Base-by-base conservation (phyloP, 495 filamentous ascomycete species). In the Lophiostoma macrostomum region DNA sequence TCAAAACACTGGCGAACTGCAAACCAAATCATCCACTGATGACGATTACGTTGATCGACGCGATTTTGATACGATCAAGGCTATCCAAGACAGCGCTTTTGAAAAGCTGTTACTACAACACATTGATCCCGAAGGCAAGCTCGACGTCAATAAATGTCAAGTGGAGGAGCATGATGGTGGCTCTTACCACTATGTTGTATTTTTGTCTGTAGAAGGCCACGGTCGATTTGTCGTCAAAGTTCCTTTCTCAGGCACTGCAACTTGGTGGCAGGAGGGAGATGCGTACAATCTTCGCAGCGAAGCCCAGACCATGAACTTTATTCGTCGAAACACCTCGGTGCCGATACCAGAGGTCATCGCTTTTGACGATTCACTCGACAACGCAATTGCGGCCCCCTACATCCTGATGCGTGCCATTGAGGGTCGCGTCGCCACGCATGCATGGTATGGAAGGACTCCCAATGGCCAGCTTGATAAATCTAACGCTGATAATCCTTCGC, bases 381-480 rank as follows among this genome's bases (percentile, higher is more conserved):
- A 57, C 19, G 24, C 29, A 12, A 50, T 57, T n/a, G 45, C 36
- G 0, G 45, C 45, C 4, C 53, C 53, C 6, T 57, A 50, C 32
- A 57, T 51, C 20, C 18, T 57, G 16, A 57, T 57, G 53, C 18
- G 20, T 12, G 8, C 23, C 12, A 18, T 38, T 8, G 6, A 36
- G 31, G 45, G 45, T 1, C 11, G 19, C 8, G 10, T 10, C 3
- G 45, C 31, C 10, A n/a, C 12, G 14, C 11, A 16, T 43, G 24
- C 23, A 12, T 43, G 49, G 49, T 53, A 10, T n/a, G 19, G 8
- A 14, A 18, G 16, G 12, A 3, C 31, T 50, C 10, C 8, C 22
- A 5, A 5, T 7, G 11, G 16, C 12, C 7, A 32, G 29, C 7
- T 7, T 13, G 11, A 28, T 14, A 45, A n/a, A 31, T 10, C 5